Base-by-base conservation (phyloP, 2,329 filamentous ascomycete genomes). In the Pyricularia sp. region DNA sequence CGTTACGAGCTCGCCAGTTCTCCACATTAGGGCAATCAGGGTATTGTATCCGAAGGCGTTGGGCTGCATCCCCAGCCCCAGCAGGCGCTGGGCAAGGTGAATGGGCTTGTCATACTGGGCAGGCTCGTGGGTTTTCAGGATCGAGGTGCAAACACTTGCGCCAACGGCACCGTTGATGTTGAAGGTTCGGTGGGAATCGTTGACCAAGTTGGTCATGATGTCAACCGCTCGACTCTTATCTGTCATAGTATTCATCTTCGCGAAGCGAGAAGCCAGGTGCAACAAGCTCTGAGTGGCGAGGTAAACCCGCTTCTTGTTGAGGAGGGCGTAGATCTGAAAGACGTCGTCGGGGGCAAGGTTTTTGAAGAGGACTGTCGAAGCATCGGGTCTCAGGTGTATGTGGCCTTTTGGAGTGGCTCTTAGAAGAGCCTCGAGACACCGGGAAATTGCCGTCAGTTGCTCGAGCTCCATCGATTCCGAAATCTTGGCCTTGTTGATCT, bases 11-110 rank as follows among this genome's bases (percentile, higher is more conserved):
- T 92, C 86, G 12, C 85, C 84, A n/a, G 83, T 85, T 69, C 88
- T 81, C 73, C 91, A 86, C 20, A 93, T 87, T 69, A 92, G 92
- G 58, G 88, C 84, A 68, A 97, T 85, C 70, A 93, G 80, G 64
- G 90, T 83, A 20, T 90, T 91, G 74, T 90, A 87, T 12, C 84
- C 83, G 69, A 88, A 79, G 17, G 86, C 78, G 71, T 92, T 90
- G 28, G 91, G 87, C 25, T 81, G 80, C 65, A 91, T 79, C 1
- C 90, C 90, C n/a, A 84, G 78, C 25, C 84, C 79, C 12, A 90
- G 77, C 67, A 93, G 81, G 10, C 79, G 76, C 68, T 85, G 80
- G 26, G 90, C 84, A 5, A 90, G 79, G 5, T 82, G 77, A 11
- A 86, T 81, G 30, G 84, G 84, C 25, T 82, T 31, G 55, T 17